phyloP scores from a whole-genome alignment of 805 yeast species.

The Starmerella powellii region DNA sequence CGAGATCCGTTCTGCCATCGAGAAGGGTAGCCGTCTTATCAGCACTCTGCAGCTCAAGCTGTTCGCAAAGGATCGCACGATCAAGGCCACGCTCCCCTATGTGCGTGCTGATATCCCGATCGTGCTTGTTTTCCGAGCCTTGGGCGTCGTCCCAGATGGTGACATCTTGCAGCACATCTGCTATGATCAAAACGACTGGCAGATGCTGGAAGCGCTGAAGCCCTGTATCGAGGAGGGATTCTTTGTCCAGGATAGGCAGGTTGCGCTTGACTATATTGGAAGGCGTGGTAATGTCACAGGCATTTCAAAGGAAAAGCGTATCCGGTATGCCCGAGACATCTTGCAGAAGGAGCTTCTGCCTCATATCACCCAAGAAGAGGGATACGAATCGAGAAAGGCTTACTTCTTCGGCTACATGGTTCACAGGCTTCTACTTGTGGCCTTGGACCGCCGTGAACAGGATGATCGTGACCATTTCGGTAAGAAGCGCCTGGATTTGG shows the following conservation, averaged over 20 bases:
- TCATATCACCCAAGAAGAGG: conserved; percentile 93
- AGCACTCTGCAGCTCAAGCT: conserved; percentile 89
- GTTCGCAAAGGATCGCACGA: conserved; percentile 68
- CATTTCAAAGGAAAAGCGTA: conserved; percentile 93
- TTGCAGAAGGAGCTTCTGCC: conserved; percentile 93
- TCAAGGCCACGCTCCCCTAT: conserved; percentile 91
- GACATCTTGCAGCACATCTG: conserved; percentile 96
- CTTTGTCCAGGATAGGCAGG: conserved; percentile 94
- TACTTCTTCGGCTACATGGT: conserved; percentile 97
- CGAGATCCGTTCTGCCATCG: conserved; percentile 91
- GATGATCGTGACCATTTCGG: conserved; percentile 99
- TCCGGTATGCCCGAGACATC: conserved; percentile 93
- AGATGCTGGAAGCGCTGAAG: conserved; percentile 96
- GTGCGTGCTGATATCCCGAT: conserved; percentile 95
- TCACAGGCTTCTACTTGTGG: conserved; percentile 85
- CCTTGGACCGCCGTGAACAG: conserved; percentile 92
- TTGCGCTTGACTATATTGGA: conserved; percentile 94
- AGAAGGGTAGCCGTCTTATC: conserved; percentile 91
- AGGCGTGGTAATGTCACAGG: conserved; percentile 97
- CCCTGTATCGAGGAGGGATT: conserved; percentile 99
- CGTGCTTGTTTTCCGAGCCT: conserved; percentile 91
- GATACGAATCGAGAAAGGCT: conserved; percentile 93
- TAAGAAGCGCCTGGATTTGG: conserved; percentile 93
- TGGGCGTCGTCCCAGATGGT: conserved; percentile 98
- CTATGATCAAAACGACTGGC: conserved; percentile 97